phyloP scores from a whole-genome alignment of 805 yeast genomes.

The Cyberlindnera maritima region DNA sequence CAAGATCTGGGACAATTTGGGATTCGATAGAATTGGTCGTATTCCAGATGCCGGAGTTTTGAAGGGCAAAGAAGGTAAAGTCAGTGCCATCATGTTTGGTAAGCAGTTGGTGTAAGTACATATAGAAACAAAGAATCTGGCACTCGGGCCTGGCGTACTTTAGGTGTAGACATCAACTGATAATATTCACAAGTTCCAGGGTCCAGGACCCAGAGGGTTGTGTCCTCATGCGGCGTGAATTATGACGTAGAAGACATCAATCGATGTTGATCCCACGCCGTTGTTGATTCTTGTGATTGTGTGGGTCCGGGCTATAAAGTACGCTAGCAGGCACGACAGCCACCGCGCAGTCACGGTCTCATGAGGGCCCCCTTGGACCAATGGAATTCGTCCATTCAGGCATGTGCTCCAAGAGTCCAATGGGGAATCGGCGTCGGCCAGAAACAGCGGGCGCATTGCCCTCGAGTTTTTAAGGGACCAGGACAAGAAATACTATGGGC shows the following conservation, averaged over 20 bases:
- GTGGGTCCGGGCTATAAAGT: slow-evolving; percentile 1
- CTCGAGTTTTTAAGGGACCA: not conserved
- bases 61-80: slow-evolving; percentile 58
- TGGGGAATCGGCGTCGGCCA: no score
- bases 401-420: no score
- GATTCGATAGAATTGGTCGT: slow-evolving; percentile 76
- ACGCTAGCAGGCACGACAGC: not conserved
- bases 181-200: no score
- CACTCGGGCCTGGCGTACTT: no score
- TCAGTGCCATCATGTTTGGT: slow-evolving; percentile 80
- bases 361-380: no score
- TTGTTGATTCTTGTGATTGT: not conserved
- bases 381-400: no score
- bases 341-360: not conserved
- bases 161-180: no score
- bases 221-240: no score
- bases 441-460: not conserved
- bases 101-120: slow-evolving; percentile 47
- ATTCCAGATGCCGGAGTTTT: slow-evolving; percentile 72
- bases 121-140: no score
- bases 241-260: no score
- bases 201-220: no score
- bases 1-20: slow-evolving; percentile 78
- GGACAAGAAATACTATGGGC: slow-evolving; percentile 1
- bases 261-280: no score